A percentile compares a stretch with the other conserved stretches of the same genome.
Evolutionary conservation across 148 eudicot species (phyloP).

Genomic region (Cornus florida): DNA sequence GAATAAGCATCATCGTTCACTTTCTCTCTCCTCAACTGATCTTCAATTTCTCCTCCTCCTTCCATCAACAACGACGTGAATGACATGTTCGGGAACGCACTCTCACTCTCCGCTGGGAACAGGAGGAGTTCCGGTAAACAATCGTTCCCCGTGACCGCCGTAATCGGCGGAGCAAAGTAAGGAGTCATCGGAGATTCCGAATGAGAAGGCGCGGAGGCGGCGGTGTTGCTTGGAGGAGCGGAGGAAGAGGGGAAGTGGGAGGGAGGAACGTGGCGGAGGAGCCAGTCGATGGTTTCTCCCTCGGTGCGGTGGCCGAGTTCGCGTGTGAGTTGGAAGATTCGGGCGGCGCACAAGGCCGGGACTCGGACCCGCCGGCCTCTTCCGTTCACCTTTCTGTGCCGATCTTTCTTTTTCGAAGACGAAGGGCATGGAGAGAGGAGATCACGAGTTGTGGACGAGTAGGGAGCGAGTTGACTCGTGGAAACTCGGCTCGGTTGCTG

Average conservation of each 20-base stretch:
- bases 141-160: neutral
- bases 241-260: conserved; percentile 18
- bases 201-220: neutral
- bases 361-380: conserved; percentile 24
- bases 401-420: neutral
- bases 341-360: conserved; percentile 25
- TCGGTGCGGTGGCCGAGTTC: conserved; percentile 27
- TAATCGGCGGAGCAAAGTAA: neutral
- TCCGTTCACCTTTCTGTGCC: conserved; percentile 22
- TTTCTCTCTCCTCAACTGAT: neutral
- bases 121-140: neutral
- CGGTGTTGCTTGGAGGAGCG: neutral
- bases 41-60: neutral
- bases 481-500: neutral
- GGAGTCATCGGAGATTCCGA: neutral
- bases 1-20: neutral
- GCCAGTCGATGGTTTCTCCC: conserved; percentile 26
- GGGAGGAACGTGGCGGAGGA: conserved; percentile 23
- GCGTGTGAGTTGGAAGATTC: conserved; percentile 27
- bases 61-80: conserved; percentile 13
- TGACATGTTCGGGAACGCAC: conserved; percentile 1
- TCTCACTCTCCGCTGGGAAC: neutral
- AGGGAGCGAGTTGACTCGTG: neutral
- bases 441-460: neutral
- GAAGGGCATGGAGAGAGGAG: neutral